Evolutionary conservation across 192 early-diverging fungal species (phyloP), one percentile per base, ranked within the genome.

Genomic region (Funneliformis mosseae): DNA sequence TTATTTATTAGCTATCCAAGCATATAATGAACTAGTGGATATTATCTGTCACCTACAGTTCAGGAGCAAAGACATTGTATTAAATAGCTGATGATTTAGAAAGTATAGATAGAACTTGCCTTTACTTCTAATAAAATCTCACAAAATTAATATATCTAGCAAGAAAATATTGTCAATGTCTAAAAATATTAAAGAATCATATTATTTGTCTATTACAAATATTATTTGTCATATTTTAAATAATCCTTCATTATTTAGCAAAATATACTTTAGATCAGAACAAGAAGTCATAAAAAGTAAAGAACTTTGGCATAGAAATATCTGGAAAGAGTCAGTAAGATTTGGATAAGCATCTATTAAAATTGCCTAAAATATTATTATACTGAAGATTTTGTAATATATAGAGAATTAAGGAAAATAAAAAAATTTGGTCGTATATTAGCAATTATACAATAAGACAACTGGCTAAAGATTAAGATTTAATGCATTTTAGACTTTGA

Each of bases 171-270:
- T 3, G 16, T 71, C 69, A 39, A 71, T 14, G 21, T 43, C 39
- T 33, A 8, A 43, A 45, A 39, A 18, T 9, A 71, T 33, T 8
- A 71, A 25, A 71, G 39, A 71, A n/a, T 11, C 38, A 14, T 71
- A 71, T 39, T 43, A 39, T 43, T 71, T 71, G 33, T 71, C 69
- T n/a, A 45, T 71, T 39, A 71, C 12, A 0, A 39, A 71, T 23
- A 71, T 71, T 5, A 71, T 71, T 71, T 23, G 43, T 21, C n/a
- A 71, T 4, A 5, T 21, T 39, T 45, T 68, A 38, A 39, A 68
- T 39, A 68, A 68, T 27, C 66, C 66, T 12, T 68, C n/a, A n/a
- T n/a, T n/a, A 71, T 18, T 43, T 71, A 43, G 5, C 8, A 27
- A 71, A 43, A 21, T 71, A 16, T 71, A 71, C 38, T 71, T 71